A percentile compares a stretch with the other conserved stretches of the same genome.
Evolutionary conservation across 2,329 filamentous ascomycete species (phyloP).

Genomic region (Bipolaris oryzae): DNA sequence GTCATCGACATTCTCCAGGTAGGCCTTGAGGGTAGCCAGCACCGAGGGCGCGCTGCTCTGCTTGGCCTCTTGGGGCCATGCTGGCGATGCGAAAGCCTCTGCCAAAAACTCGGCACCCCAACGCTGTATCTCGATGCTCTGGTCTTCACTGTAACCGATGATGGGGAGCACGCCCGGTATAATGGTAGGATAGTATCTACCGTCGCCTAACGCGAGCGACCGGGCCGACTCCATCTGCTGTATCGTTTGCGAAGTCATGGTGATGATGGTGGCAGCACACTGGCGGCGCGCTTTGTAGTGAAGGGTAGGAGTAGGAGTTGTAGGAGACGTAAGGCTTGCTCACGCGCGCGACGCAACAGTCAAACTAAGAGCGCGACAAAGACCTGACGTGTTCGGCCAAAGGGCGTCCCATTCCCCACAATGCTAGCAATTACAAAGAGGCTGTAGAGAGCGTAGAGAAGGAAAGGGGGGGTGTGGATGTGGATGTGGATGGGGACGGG

Average conservation of each 20-base stretch:
- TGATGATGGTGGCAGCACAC: slow-evolving; percentile 26
- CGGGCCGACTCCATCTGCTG: slow-evolving; percentile 88
- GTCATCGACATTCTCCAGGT: slow-evolving; percentile 68
- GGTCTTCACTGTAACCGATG: slow-evolving; percentile 72
- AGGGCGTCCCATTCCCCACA: slow-evolving; percentile 39
- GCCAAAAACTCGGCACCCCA: slow-evolving; percentile 97
- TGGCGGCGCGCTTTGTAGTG: slow-evolving; percentile 31
- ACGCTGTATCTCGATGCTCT: slow-evolving; percentile 76
- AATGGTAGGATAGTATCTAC: slow-evolving; percentile 88
- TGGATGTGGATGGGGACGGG: slow-evolving; percentile 22
- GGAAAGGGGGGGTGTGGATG: slow-evolving; percentile 21
- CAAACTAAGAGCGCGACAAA: slow-evolving; percentile 41
- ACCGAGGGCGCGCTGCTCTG: slow-evolving; percentile 77
- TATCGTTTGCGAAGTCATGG: slow-evolving; percentile 53
- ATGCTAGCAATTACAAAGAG: slow-evolving; percentile 25
- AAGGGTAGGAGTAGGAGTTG: slow-evolving; percentile 19
- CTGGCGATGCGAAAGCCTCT: slow-evolving; percentile 94
- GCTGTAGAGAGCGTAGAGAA: slow-evolving; percentile 33
- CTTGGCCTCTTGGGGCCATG: slow-evolving; percentile 77
- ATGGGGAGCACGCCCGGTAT: slow-evolving; percentile 93
- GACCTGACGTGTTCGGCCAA: slow-evolving; percentile 27
- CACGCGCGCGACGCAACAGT: slow-evolving; percentile 37
- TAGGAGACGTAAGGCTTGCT: slow-evolving; percentile 27
- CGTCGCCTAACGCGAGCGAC: slow-evolving; percentile 84
- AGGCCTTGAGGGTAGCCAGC: slow-evolving; percentile 70